phyloP scores from a whole-genome alignment of 306 rosid genomes.

The Cucumis melo region DNA sequence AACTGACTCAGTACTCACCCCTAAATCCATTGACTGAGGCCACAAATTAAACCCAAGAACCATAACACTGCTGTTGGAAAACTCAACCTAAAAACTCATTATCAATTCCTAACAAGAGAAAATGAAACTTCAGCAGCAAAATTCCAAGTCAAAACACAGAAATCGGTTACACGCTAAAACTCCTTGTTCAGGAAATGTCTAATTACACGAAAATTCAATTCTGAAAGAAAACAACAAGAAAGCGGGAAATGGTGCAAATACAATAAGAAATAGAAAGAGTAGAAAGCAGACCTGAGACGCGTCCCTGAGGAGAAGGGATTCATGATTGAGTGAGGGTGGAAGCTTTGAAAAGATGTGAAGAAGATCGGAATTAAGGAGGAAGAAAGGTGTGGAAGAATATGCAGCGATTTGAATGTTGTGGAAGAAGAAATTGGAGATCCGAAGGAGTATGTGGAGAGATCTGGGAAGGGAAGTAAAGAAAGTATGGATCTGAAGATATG shows the following conservation, averaged over 20 bases:
- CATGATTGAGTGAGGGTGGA: slow-evolving; percentile 42
- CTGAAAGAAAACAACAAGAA: neutral
- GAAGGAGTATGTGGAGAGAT: slow-evolving; percentile 22
- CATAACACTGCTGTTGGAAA: neutral
- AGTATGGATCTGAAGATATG: slow-evolving; percentile 64
- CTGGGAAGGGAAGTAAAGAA: slow-evolving; percentile 13
- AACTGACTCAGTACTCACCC: neutral
- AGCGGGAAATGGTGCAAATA: neutral
- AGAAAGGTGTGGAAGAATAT: neutral
- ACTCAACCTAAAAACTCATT: neutral
- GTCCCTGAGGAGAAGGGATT: slow-evolving; percentile 98
- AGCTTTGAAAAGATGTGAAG: slow-evolving; percentile 37
- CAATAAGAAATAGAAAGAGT: neutral
- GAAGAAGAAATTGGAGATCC: slow-evolving; percentile 43
- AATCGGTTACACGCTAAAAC: neutral
- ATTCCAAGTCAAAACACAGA: neutral
- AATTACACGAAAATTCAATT: neutral
- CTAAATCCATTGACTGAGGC: neutral
- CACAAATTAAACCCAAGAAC: neutral
- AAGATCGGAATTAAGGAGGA: slow-evolving; percentile 34
- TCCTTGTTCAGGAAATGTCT: neutral
- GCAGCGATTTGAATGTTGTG: slow-evolving; percentile 6
- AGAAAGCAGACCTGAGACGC: slow-evolving; percentile 61
- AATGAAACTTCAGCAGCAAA: neutral
- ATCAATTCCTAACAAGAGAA: neutral